These are phyloP conservation scores for Nannochloris sp. DNA, from an alignment of 139 green algal species.

Conservation along the genomic window DNA sequence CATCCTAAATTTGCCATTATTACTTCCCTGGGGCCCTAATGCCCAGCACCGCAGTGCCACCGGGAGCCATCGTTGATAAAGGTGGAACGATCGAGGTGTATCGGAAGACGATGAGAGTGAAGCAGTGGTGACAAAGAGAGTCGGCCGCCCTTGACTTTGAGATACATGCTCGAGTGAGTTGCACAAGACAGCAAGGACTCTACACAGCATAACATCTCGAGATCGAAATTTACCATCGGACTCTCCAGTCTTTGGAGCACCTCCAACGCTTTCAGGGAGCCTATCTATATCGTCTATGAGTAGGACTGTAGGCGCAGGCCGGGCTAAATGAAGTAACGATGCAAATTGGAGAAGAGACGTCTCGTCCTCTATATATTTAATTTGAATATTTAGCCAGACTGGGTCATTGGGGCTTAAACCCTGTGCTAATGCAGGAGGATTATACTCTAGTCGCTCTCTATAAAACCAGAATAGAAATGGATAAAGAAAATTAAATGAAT, in stretches of 20 bases:
- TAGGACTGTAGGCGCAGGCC: background rate
- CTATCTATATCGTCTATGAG: background rate
- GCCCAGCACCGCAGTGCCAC: background rate
- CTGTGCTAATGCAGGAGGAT: background rate
- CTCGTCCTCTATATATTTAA: slow-evolving; percentile 1
- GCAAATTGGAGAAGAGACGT: background rate
- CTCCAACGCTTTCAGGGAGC: background rate
- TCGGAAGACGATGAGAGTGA: background rate
- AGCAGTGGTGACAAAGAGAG: background rate
- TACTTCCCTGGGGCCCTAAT: no score
- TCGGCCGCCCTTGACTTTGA: background rate
- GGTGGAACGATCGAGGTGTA: background rate
- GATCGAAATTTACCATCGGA: background rate
- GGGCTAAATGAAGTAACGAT: background rate
- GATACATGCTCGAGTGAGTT: background rate
- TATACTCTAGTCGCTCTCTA: background rate
- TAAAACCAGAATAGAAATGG: no score
- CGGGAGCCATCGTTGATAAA: background rate
- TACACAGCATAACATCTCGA: background rate
- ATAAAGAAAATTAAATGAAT: no score
- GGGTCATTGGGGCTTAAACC: background rate
- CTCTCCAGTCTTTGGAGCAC: background rate
- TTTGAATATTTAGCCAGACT: background rate
- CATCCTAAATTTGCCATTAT: no score
- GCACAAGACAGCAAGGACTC: background rate